Evolutionary conservation across 2,329 filamentous ascomycete species (phyloP), one percentile per base, ranked within the genome.

Genomic region (Phialocephala subalpina): DNA sequence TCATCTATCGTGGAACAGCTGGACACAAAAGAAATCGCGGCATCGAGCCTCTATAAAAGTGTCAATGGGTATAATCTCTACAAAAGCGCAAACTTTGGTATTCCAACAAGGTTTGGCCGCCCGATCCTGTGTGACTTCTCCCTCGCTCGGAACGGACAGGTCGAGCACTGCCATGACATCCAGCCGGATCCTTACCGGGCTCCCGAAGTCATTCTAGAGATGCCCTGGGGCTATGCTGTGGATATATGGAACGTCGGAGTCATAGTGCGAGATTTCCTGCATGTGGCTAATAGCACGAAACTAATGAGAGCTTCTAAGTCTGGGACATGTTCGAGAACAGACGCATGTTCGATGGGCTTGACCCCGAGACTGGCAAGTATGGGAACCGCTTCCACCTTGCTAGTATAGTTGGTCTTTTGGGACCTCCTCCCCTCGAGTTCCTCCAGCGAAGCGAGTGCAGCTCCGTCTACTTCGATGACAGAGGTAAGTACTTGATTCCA

Each of bases 241-340:
- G 78, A 81, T 69, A 69, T 76, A 22, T 81, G 78, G 79, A 78
- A 75, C 36, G 64, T 75, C 1, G 78, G 75, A 40, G 69, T 80
- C 14, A 57, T 80, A 69, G 78, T 80, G 40, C 57, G 63, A 64
- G 60, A 67, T 55, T 64, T 69, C 42, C 60, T 69, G 62, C 62
- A 53, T 64, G 53, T 67, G 58, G 55, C 60, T 58, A 63, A 65
- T 61, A 66, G 58, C 36, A 49, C 47, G 55, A 69, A 55, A 64
- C 67, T 71, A 63, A 70, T 67, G 58, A 65, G 65, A 70, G 63
- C 56, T 65, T 63, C 57, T 70, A 72, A 69, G 64, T 69, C 58
- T 73, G 67, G 70, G 69, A 72, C 40, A 66, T 74, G 63, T 69
- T 73, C 67, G 72, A 73, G 58, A 67, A 66, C 53, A 69, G 55